Evolutionary conservation across 306 rosid species (phyloP), one percentile per base, ranked within the genome.

Genomic region (Sphenostylis stenocarpa): DNA sequence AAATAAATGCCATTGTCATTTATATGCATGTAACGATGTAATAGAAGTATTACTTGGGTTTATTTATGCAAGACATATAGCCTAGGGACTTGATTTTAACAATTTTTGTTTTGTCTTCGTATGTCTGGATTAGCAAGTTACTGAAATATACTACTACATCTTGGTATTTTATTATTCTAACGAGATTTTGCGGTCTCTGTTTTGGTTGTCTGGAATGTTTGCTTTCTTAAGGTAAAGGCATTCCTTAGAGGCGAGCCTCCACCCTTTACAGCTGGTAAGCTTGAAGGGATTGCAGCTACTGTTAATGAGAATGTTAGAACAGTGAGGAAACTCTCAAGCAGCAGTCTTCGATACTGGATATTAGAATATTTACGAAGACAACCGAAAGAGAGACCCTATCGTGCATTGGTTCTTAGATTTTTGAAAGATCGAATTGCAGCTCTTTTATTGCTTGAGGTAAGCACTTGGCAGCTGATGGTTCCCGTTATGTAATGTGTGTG

Each of bases 311-410:
- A 81, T 77, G 31, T 75, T 71, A 92, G 88, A 86, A 56, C 89
- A 75, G 94, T 80, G 77, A 96, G 83, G 85, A 93, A 72, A 80
- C 98, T 96, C 67, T 72, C 84, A 76, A 76, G 49, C 85, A 84
- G 75, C 73, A 91, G 97, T 74, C 97, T 91, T 61, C 92, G 97
- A 16, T 92, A 96, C 78, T 96, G 99, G 99, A 86, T 90, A 67
- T 69, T 96, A 57, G 97, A 96, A 88, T 91, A 79, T 86, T 89
- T 92, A 72, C 84, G 98, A 81, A 87, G 91, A 85, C 97, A 89
- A 79, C 88, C 98, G 10, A 91, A 87, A 85, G 90, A 83, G 71
- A 88, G 58, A 85, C 84, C 41, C 78, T 89, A 78, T 31, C 85
- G 77, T 7, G 99, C 98, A 13, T 75, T 96, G 90, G 85, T 96